Evolutionary conservation across 2,329 filamentous ascomycete genomes (phyloP).

Genomic region (Venturia aucupariae): DNA sequence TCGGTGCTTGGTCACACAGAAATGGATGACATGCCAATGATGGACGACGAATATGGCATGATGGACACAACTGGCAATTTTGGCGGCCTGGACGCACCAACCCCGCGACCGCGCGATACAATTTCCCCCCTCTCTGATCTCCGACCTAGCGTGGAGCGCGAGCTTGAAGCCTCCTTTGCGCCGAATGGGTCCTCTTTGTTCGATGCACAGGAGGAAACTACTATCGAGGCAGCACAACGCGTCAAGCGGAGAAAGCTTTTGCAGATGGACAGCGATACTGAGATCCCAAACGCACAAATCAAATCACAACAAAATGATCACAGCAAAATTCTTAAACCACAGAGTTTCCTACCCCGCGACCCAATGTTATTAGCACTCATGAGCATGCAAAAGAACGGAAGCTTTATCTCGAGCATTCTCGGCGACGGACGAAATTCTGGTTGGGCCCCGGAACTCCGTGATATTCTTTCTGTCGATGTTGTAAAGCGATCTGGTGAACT

Average conservation of each 20-base stretch:
- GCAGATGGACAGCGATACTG: conserved; percentile 69
- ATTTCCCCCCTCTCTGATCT: conserved; percentile 47
- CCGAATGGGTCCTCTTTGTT: conserved; percentile 23
- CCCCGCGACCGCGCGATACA: conserved; percentile 33
- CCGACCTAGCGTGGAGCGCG: conserved; percentile 43
- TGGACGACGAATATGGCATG: conserved; percentile 11
- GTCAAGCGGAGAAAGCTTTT: conserved; percentile 75
- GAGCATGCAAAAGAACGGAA: conserved; percentile 84
- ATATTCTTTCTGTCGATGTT: conserved; percentile 80
- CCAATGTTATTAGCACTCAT: conserved; percentile 78
- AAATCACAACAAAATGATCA: conserved; percentile 79
- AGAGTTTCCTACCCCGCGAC: conserved; percentile 77
- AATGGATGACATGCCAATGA: conserved; percentile 38
- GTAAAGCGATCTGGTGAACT: conserved; percentile 68
- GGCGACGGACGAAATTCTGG: conserved; percentile 66
- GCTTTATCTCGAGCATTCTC: conserved; percentile 80
- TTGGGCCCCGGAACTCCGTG: conserved; percentile 88
- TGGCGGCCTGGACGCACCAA: conserved; percentile 6
- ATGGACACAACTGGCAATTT: conserved; percentile 6
- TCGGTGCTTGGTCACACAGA: conserved; percentile 26
- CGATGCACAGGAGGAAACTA: conserved; percentile 43
- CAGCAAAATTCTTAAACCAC: conserved; percentile 74
- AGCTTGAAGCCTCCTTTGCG: conserved; percentile 50
- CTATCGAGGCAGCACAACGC: conserved; percentile 50
- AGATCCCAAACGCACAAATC: conserved; percentile 67